Conservation (phyloP, 2,329 filamentous ascomycete genomes). For the Epichloe bromicola region DNA sequence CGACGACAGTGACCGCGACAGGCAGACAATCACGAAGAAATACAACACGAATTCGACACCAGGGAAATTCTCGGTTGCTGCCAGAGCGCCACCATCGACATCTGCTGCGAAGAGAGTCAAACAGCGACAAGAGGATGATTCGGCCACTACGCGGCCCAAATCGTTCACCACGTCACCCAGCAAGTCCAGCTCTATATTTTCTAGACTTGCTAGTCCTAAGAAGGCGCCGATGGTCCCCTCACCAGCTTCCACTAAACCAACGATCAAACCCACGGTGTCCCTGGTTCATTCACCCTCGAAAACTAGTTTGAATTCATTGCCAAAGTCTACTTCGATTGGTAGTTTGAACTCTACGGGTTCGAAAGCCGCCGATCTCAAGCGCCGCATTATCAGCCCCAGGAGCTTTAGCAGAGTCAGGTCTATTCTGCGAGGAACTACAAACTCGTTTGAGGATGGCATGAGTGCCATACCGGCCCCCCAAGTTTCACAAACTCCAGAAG, state of each 20-base stretch:
- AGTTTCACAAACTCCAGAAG: slow-evolving; percentile 33
- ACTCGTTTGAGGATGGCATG: slow-evolving; percentile 24
- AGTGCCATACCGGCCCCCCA: slow-evolving; percentile 36
- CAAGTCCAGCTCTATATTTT: slow-evolving; percentile 35
- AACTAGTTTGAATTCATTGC: slow-evolving; percentile 26
- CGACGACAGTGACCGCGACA: slow-evolving; percentile 13
- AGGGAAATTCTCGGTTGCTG: slow-evolving; percentile 8
- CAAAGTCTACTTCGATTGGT: slow-evolving; percentile 28
- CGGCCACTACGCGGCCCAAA: slow-evolving; percentile 47
- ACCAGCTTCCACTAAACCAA: slow-evolving; percentile 35
- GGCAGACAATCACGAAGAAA: slow-evolving; percentile 13
- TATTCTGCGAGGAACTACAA: slow-evolving; percentile 34
- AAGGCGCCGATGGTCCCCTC: slow-evolving; percentile 42
- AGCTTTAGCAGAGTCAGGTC: slow-evolving; percentile 45
- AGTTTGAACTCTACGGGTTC: slow-evolving; percentile 19
- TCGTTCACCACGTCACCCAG: slow-evolving; percentile 32
- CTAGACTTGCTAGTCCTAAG: slow-evolving; percentile 62
- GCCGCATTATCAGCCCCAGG: slow-evolving; percentile 32
- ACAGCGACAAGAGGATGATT: slow-evolving; percentile 53
- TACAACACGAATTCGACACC: slow-evolving; percentile 9
- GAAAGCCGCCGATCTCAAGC: slow-evolving; percentile 20
- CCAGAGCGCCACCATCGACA: background rate
- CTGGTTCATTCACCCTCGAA: slow-evolving; percentile 35
- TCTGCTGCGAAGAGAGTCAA: slow-evolving; percentile 57
- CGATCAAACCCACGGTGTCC: slow-evolving; percentile 16